Evolutionary conservation across 2,329 filamentous ascomycete species (phyloP).

Genomic region (Myriangium duriaei): DNA sequence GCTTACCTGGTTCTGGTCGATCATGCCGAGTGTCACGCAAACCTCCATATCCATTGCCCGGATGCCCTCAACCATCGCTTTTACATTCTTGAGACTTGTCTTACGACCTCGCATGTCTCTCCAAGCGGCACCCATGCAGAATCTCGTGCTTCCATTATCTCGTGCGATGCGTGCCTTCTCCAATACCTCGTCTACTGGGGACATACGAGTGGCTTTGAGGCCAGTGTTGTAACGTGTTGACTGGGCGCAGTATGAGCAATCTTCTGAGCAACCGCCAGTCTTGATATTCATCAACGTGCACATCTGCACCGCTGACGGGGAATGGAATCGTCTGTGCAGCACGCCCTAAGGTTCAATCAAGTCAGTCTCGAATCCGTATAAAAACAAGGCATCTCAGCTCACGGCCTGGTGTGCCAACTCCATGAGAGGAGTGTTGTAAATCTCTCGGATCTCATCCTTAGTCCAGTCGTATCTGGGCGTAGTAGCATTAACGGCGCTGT

Average conservation of each 20-base stretch:
- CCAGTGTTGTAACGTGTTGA: slow-evolving; percentile 66
- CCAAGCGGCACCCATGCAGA: slow-evolving; percentile 95
- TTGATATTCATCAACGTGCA: slow-evolving; percentile 97
- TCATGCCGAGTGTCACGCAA: slow-evolving; percentile 91
- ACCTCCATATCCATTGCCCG: slow-evolving; percentile 74
- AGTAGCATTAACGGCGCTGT: slow-evolving; percentile 46
- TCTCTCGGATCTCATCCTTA: slow-evolving; percentile 63
- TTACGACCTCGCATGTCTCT: slow-evolving; percentile 86
- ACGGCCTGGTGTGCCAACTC: slow-evolving; percentile 41
- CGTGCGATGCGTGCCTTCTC: slow-evolving; percentile 65
- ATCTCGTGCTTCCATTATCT: slow-evolving; percentile 74
- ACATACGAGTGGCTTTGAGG: slow-evolving; percentile 66
- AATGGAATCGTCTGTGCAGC: slow-evolving; percentile 75
- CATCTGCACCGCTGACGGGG: slow-evolving; percentile 72
- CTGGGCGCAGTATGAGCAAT: slow-evolving; percentile 88
- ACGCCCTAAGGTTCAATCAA: slow-evolving; percentile 41
- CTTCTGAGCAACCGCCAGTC: slow-evolving; percentile 80
- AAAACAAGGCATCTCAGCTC: slow-evolving; percentile 12
- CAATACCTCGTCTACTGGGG: slow-evolving; percentile 68
- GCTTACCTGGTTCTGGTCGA: slow-evolving; percentile 40
- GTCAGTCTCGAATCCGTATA: background rate
- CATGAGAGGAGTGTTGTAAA: slow-evolving; percentile 72
- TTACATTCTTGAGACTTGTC: slow-evolving; percentile 70
- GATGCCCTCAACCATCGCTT: slow-evolving; percentile 74
- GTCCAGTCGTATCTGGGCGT: slow-evolving; percentile 64